Percentiles rank a stretch among this genome's conserved stretches.
These are phyloP conservation scores for Emericellopsis cladophorae DNA, from an alignment of 2,329 filamentous ascomycete species.

Conservation along the genomic window DNA sequence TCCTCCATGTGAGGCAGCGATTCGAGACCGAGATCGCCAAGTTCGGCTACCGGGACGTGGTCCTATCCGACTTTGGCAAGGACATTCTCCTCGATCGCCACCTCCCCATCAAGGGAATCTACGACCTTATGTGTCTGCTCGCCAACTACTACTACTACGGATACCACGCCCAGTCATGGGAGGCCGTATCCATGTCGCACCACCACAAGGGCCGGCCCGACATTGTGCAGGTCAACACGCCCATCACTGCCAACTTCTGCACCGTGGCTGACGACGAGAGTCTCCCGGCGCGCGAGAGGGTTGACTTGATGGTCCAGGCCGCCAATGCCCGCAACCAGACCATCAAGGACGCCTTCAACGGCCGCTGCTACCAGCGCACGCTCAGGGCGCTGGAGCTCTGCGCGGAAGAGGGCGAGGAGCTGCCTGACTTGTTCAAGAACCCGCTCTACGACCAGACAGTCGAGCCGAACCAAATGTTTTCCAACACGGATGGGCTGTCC, in stretches of 20 bases:
- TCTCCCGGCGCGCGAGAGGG: no score
- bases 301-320: no score
- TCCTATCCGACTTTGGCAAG: background rate
- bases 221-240: background rate
- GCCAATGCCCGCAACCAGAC: no score
- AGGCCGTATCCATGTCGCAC: conserved; percentile 1
- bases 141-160: background rate
- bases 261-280: background rate
- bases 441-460: no score
- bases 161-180: background rate
- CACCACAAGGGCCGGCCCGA: conserved; percentile 2
- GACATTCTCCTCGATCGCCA: background rate
- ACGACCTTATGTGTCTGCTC: conserved; percentile 1
- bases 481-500: no score
- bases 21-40: background rate
- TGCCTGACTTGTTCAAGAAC: no score
- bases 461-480: no score
- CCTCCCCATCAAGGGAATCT: background rate
- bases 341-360: no score
- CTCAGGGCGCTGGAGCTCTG: no score
- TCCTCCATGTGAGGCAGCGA: background rate
- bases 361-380: no score
- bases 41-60: background rate
- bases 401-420: no score
- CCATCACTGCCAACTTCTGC: background rate